Evolutionary conservation across 106 monocot genomes (phyloP), one percentile per base, ranked within the genome.

Genomic region (Agapanthus africanus): DNA sequence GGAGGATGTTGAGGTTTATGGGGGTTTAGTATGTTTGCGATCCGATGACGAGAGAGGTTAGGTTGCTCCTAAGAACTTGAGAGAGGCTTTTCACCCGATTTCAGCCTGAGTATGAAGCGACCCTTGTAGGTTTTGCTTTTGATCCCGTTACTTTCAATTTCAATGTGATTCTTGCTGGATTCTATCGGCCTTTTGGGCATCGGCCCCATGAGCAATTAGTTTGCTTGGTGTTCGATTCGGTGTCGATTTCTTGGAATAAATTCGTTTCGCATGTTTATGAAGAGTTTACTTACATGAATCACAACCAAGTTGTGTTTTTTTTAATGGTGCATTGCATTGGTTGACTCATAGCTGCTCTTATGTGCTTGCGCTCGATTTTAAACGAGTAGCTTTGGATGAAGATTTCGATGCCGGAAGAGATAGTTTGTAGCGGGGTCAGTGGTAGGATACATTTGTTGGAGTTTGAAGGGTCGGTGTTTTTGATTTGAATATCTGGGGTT

Each of bases 211-310:
- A 82, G 33, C 67, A 69, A 18, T 65, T 89, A 7, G 79, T 89
- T n/a, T 85, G 79, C 47, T 42, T 46, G 67, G 74, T 85, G 65
- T 89, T 81, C 22, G 71, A 85, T 35, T 85, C 88, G 9, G 27
- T 25, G 46, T 73, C 76, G 23, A 73, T 80, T 50, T 54, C 77
- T 6, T 89, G 88, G 88, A 71, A 22, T 3, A 73, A 74, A 37
- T 85, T 74, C n/a, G 74, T 77, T 18, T 65, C 69, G 3, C 42
- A 62, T 4, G 32, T 66, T 26, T 36, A 57, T 26, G 88, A 89
- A 18, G 88, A 85, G 54, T 89, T 89, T 73, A 89, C 74, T 30
- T 76, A 73, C 38, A 82, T 89, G 85, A 89, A 89, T 26, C 41
- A 77, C 28, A 79, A 77, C 67, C 88, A 89, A 35, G 79, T 54